phyloP scores from a whole-genome alignment of 441 rosid genomes.

The Arabidopsis lyrata region DNA sequence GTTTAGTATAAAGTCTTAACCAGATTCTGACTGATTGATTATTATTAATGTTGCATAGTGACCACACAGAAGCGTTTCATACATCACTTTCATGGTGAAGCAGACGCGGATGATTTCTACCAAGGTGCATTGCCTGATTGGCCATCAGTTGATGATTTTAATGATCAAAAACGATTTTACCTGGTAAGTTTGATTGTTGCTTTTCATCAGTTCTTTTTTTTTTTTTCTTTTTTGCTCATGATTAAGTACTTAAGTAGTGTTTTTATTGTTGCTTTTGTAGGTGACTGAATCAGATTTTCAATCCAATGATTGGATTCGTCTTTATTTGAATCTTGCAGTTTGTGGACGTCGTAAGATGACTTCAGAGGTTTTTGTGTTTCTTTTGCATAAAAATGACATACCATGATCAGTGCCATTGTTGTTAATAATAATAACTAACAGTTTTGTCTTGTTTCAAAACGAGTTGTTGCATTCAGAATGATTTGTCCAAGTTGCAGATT shows the following conservation, averaged over 20 bases:
- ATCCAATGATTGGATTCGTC: slow-evolving; percentile 13
- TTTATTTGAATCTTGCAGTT: slow-evolving; percentile 12
- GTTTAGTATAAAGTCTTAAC: not conserved
- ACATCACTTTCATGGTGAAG: not conserved
- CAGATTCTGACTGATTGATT: slow-evolving; percentile 4
- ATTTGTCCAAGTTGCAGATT: not conserved
- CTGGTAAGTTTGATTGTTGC: not conserved
- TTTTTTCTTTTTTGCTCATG: not conserved
- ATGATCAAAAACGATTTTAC: slow-evolving; percentile 26
- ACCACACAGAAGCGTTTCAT: not conserved
- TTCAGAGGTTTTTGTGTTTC: not conserved
- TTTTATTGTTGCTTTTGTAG: not conserved
- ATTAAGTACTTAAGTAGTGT: not conserved
- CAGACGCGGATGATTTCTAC: not conserved
- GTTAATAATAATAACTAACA: not conserved
- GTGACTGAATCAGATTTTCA: slow-evolving; percentile 19
- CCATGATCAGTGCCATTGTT: not conserved
- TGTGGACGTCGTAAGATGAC: not conserved
- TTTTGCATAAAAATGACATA: not conserved
- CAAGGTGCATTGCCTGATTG: slow-evolving; percentile 27
- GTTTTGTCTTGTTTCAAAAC: not conserved
- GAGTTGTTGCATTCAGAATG: not conserved
- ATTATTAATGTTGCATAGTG: slow-evolving; percentile 10
- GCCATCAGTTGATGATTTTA: slow-evolving; percentile 26
- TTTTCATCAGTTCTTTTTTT: not conserved